Percentiles rank a stretch among this genome's conserved stretches.
phyloP scores from a whole-genome alignment of 116 monocot species.

The Phalaenopsis hybrid region DNA sequence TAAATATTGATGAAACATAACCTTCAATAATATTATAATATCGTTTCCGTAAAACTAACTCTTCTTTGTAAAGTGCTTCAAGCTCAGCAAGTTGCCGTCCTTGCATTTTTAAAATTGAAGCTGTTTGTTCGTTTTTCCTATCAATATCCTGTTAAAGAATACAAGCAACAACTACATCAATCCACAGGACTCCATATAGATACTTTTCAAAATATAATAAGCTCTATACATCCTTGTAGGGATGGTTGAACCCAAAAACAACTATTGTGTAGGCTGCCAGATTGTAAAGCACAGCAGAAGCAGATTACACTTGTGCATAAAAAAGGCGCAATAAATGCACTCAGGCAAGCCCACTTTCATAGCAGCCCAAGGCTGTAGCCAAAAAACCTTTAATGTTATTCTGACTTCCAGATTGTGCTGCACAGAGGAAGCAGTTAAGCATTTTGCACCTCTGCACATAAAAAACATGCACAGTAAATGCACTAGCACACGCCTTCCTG shows the following conservation, averaged over 20 bases:
- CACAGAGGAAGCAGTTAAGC: neutral
- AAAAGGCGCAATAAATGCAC: no score
- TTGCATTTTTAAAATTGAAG: conserved; percentile 85
- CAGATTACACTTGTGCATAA: no score
- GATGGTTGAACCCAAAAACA: neutral
- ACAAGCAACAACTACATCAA: conserved; percentile 5
- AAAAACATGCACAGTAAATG: neutral
- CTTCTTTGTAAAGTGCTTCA: conserved; percentile 89
- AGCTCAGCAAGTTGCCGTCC: conserved; percentile 70
- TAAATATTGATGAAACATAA: conserved; percentile 14
- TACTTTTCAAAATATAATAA: neutral
- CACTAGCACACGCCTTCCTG: neutral
- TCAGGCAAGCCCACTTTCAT: neutral
- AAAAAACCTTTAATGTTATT: neutral
- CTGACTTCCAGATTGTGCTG: neutral
- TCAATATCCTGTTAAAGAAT: conserved; percentile 67
- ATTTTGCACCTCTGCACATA: neutral
- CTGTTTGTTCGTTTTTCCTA: conserved; percentile 94
- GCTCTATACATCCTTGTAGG: neutral
- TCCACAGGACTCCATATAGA: neutral
- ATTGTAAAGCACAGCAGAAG: no score
- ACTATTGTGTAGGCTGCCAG: neutral
- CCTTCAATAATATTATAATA: conserved; percentile 99
- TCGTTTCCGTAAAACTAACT: conserved; percentile 78
- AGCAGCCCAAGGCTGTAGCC: neutral